phyloP scores from a whole-genome alignment of 139 green algal genomes.

The Chlamydomonas eustigma region DNA sequence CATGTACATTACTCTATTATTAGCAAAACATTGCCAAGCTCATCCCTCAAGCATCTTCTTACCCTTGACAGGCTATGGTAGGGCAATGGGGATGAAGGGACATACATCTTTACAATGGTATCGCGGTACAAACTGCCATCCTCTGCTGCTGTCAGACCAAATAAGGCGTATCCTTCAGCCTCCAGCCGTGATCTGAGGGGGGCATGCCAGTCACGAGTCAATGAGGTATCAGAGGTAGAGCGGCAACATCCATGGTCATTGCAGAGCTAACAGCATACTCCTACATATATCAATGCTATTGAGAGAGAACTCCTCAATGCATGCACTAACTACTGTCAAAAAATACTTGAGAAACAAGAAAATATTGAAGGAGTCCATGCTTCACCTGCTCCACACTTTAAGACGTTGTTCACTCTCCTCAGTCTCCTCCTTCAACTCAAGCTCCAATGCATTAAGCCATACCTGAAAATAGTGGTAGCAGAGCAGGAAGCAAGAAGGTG shows the following conservation, averaged over 20 bases:
- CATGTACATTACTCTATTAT: too few species aligned
- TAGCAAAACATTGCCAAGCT: conserved; percentile 3
- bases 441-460: conserved; percentile 14
- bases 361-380: background rate
- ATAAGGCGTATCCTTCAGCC: conserved; percentile 47
- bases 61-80: conserved; percentile 43
- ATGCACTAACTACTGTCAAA: too few species aligned
- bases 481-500: too few species aligned
- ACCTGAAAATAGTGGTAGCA: too few species aligned
- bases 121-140: conserved; percentile 43
- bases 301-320: too few species aligned
- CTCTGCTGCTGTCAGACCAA: conserved; percentile 34
- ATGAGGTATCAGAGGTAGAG: too few species aligned
- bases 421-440: conserved; percentile 37
- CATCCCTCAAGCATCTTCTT: background rate
- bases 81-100: conserved; percentile 36
- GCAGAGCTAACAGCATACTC: too few species aligned
- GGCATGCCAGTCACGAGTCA: background rate
- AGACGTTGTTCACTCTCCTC: conserved; percentile 33
- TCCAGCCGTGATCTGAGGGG: conserved; percentile 27
- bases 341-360: background rate
- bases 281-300: too few species aligned
- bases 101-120: conserved; percentile 39
- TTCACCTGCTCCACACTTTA: background rate
- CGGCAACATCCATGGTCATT: too few species aligned